phyloP scores from a whole-genome alignment of 2,329 filamentous ascomycete species.

The Hypoxylon sp. region DNA sequence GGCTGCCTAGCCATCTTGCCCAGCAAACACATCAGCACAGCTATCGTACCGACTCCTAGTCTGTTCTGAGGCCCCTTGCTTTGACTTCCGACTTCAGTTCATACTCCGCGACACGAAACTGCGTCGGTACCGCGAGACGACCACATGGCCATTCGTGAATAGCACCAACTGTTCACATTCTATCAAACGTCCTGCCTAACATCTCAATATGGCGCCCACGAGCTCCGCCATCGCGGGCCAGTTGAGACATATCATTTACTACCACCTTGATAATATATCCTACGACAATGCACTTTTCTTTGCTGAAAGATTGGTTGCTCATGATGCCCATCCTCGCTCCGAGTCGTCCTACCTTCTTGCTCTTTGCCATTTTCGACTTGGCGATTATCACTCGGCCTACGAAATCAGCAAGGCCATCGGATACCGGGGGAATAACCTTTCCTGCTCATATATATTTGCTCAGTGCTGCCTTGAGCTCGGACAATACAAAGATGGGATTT shows the following conservation, averaged over 20 bases:
- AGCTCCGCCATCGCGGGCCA: slow-evolving; percentile 65
- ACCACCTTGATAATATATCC: slow-evolving; percentile 89
- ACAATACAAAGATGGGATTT: slow-evolving; percentile 83
- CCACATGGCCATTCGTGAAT: slow-evolving; percentile 57
- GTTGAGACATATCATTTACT: slow-evolving; percentile 72
- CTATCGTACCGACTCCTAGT: slow-evolving; percentile 17
- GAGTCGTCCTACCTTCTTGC: slow-evolving; percentile 88
- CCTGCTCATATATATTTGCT: slow-evolving; percentile 92
- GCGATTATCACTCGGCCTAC: slow-evolving; percentile 87
- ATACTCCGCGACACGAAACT: slow-evolving; percentile 20
- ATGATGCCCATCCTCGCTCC: slow-evolving; percentile 85
- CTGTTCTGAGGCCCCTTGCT: slow-evolving; percentile 24
- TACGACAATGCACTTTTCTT: slow-evolving; percentile 94
- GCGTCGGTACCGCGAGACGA: slow-evolving; percentile 34
- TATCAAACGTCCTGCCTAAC: slow-evolving; percentile 28
- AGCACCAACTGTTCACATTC: slow-evolving; percentile 32
- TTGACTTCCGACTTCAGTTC: slow-evolving; percentile 31
- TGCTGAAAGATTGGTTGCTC: slow-evolving; percentile 85
- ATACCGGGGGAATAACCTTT: slow-evolving; percentile 80
- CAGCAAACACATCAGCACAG: slow-evolving; percentile 15
- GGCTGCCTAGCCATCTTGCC: slow-evolving; percentile 1
- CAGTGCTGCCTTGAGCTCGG: slow-evolving; percentile 88
- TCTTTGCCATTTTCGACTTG: slow-evolving; percentile 85
- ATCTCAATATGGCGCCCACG: slow-evolving; percentile 66
- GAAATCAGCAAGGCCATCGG: slow-evolving; percentile 82